Evolutionary conservation across 192 early-diverging fungal genomes (phyloP), one percentile per base, ranked within the genome.

Genomic region (Backusella mclennaniae): DNA sequence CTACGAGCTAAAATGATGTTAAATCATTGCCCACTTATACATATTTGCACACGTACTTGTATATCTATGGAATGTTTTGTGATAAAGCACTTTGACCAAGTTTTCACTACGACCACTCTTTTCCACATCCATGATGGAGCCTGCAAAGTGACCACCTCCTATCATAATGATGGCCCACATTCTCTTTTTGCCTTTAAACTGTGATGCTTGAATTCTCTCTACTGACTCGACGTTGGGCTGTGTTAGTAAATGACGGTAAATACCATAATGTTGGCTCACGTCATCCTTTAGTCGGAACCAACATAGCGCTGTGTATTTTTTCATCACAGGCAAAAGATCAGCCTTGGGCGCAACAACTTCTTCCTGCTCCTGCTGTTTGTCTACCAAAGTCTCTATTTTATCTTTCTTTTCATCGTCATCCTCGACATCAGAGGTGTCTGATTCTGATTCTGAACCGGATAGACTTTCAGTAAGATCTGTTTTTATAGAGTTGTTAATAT

Each of bases 11-110:
- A 35, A 19, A 39, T 39, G 38, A 3, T 11, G 38, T 39, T 39
- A 11, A 39, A 39, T 12, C 38, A 39, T 39, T 39, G 38, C 9
- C 38, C 38, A 9, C n/a, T 69, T 17, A 67, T 21, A 36, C 68
- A 49, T 26, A n/a, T 26, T 35, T 74, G 39, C n/a, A 38, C n/a
- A 33, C 69, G 73, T 83, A 88, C 88, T 97, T 6, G 98, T 99
- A 83, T 99, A 99, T 42, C 98, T 88, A 79, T 97, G 96, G 73
- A 98, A 92, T 29, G 96, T 95, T 83, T 98, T 99, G 85, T 98
- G 96, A 0, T 85, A 90, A 4, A 95, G 49, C 31, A 92, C 77
- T 53, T 85, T 79, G 49, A 88, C 74, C 79, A 73, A n/a, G 69
- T 80, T 39, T 79, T 53, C 69, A 82, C 75, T 23, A 4, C 23